Base-by-base conservation (phyloP, 140 eudicot species). In the Stevia rebaudiana region DNA sequence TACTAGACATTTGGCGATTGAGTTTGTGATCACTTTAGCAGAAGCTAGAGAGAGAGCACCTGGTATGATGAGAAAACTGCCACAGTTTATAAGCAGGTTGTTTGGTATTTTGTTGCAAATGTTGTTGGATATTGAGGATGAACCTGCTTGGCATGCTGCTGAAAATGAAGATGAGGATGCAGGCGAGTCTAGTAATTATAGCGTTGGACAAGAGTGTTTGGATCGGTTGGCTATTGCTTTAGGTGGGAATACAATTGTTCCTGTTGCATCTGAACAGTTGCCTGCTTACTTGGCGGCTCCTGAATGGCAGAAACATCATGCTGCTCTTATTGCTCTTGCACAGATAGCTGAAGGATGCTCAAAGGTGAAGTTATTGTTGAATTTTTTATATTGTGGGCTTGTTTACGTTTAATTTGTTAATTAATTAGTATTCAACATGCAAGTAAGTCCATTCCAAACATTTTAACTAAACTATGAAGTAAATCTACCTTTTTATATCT, bases 41-140 rank as follows among this genome's bases (percentile, higher is more conserved):
- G 97, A 94, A 77, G 97, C 97, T 0, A 77, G 97, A 36, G 99
- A 94, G 68, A 70, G 97, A 44, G 97, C 97, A 0, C 99, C 97
- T n/a, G 95, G 99, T 39, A 94, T 94, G 99, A 88, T 94, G 97
- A 82, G 99, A 78, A 94, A 94, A 78, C 48, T 94, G 79, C 99
- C 97, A 0, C 99, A 94, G 71, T 94, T 94, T 50, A 94, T 94
- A 11, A 85, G 83, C 54, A 83, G 94, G 82, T 70, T 94, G 64
- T 94, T 94, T 50, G 82, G 81, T 0, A 84, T 88, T 59, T 81
- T 94, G 72, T 71, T 94, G 95, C 78, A 67, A 66, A 94, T 94
- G 97, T 70, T 94, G 69, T 62, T 85, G 80, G 97, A 94, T 74
- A 66, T 88, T 1, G 97, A 88, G 76, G 99, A 94, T 68, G 99